Evolutionary conservation across 257 asterid genomes (phyloP).

Genomic region (Petunia secreta): DNA sequence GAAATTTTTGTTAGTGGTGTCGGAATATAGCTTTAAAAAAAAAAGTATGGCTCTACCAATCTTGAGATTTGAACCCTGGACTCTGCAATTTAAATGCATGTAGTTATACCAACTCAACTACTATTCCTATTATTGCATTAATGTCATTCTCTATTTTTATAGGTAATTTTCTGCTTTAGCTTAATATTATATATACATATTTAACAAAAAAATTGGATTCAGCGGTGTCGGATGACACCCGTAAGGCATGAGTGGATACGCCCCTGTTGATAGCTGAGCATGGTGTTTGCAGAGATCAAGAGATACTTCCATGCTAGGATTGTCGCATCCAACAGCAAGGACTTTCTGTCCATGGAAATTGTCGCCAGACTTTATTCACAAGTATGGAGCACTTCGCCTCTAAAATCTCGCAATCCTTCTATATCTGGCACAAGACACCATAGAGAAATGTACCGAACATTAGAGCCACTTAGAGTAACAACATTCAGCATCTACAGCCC

Average conservation of each 20-base stretch:
- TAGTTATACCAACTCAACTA: no score
- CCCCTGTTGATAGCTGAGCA: constrained; percentile 35
- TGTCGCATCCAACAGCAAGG: constrained; percentile 79
- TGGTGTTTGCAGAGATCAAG: constrained; percentile 81
- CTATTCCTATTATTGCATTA: no score
- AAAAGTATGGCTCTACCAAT: no score
- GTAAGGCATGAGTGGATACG: constrained; percentile 12
- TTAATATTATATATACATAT: no score
- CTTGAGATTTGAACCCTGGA: no score
- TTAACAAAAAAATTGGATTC: no score
- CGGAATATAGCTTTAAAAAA: no score
- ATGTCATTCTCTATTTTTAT: no score
- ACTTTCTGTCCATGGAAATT: constrained; percentile 68
- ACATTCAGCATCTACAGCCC: constrained; percentile 66
- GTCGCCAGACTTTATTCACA: constrained; percentile 78
- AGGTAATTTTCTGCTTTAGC: no score
- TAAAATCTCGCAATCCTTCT: constrained; percentile 62
- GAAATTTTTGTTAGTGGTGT: no score
- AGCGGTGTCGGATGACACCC: constrained; percentile 13
- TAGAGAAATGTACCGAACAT: constrained; percentile 79
- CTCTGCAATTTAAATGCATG: no score
- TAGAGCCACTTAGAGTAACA: constrained; percentile 38
- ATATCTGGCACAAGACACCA: constrained; percentile 69
- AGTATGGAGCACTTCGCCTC: constrained; percentile 71
- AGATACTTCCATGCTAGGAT: constrained; percentile 89